Conservation (phyloP, 768 basidiomycete species). For the Suillus discolor region DNA sequence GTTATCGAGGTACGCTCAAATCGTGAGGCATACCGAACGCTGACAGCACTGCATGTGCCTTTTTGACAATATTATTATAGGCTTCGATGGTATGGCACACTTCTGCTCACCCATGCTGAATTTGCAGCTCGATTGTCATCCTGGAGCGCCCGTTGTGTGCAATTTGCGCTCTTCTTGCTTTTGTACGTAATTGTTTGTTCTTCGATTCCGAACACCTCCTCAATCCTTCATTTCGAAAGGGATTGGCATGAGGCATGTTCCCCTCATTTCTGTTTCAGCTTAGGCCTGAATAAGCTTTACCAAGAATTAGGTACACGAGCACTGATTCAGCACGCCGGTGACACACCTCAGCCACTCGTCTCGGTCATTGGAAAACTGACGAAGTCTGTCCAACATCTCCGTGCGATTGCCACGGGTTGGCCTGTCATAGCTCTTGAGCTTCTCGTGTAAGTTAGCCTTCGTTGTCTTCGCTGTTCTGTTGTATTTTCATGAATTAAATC, state of each 20-base stretch:
- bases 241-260: background rate
- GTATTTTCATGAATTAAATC: background rate
- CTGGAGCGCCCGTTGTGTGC: conserved; percentile 2
- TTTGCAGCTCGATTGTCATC: background rate
- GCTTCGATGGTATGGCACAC: no score
- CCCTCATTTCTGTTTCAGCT: conserved; percentile 3
- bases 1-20: background rate
- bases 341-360: conserved; percentile 18
- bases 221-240: conserved; percentile 4
- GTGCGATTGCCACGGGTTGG: conserved; percentile 12
- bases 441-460: conserved; percentile 1
- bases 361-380: conserved; percentile 16
- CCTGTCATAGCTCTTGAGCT: conserved; percentile 12
- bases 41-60: conserved; percentile 7
- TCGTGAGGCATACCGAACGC: background rate
- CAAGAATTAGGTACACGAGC: no score
- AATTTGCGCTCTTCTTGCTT: conserved; percentile 10
- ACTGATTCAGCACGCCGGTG: background rate
- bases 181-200: conserved; percentile 5
- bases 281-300: conserved; percentile 1
- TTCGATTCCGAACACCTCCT: background rate
- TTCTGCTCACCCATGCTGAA: conserved; percentile 3
- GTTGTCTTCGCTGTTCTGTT: conserved; percentile 5
- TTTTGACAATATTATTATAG: no score
- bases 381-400: conserved; percentile 12